phyloP scores from a whole-genome alignment of 805 yeast species.

The Pichia californica region DNA sequence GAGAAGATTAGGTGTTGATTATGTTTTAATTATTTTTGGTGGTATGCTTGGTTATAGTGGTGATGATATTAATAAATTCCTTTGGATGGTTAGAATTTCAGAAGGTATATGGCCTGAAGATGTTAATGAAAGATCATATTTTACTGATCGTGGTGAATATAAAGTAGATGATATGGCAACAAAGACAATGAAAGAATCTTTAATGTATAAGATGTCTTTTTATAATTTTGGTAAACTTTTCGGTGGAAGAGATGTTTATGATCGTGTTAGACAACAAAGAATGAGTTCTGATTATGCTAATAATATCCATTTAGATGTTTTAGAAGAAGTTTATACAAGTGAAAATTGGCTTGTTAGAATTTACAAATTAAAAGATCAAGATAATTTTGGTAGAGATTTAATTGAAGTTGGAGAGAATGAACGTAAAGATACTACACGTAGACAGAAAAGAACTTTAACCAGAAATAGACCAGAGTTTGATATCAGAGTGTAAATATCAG shows the following conservation, averaged over 20 bases:
- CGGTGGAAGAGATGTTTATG: slow-evolving; percentile 56
- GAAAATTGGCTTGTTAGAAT: slow-evolving; percentile 97
- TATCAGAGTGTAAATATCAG: slow-evolving; percentile 8
- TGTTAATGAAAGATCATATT: slow-evolving; percentile 75
- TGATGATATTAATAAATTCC: slow-evolving; percentile 91
- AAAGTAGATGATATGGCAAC: slow-evolving; percentile 79
- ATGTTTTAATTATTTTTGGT: slow-evolving; percentile 88
- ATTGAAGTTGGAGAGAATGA: slow-evolving; percentile 51
- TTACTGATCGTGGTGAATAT: slow-evolving; percentile 82
- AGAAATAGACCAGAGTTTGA: slow-evolving; percentile 28
- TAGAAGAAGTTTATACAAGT: slow-evolving; percentile 92
- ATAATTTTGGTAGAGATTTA: slow-evolving; percentile 77
- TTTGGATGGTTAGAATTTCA: slow-evolving; percentile 99
- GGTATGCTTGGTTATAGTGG: slow-evolving; percentile 92
- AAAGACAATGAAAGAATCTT: slow-evolving; percentile 76
- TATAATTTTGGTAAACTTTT: slow-evolving; percentile 75
- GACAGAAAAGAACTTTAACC: slow-evolving; percentile 22
- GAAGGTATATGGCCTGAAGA: slow-evolving; percentile 99
- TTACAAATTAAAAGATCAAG: slow-evolving; percentile 84
- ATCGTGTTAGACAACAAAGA: slow-evolving; percentile 83
- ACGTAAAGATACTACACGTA: slow-evolving; percentile 23
- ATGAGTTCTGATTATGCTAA: slow-evolving; percentile 25
- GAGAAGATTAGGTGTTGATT: slow-evolving; percentile 90
- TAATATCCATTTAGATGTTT: slow-evolving; percentile 56
- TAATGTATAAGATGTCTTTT: slow-evolving; percentile 93